Evolutionary conservation across 805 yeast species (phyloP).

Genomic region (Debaryomyces hansenii): DNA sequence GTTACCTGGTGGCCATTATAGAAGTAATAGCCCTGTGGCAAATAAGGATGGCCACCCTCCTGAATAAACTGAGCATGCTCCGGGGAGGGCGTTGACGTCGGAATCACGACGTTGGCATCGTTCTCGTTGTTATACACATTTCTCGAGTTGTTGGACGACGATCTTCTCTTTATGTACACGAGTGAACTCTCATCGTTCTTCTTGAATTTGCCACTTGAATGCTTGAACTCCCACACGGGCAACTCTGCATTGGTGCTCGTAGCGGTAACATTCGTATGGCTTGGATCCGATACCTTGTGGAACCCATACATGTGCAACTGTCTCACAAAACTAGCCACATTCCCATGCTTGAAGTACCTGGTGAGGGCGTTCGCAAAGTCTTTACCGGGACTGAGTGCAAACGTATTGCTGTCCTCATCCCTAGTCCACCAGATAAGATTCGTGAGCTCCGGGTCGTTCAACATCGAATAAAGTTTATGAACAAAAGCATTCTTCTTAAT

Average conservation of each 20-base stretch:
- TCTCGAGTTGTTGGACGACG: constrained; percentile 32
- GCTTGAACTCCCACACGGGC: constrained; percentile 57
- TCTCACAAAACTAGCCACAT: constrained; percentile 88
- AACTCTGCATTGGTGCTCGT: constrained; percentile 14
- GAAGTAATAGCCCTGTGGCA: constrained; percentile 5
- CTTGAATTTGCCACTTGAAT: constrained; percentile 49
- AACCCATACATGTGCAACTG: constrained; percentile 97
- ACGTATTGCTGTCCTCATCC: constrained; percentile 50
- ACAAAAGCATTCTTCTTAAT: constrained; percentile 62
- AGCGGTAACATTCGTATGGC: constrained; percentile 1
- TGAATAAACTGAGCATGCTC: constrained; percentile 4
- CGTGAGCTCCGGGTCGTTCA: constrained; percentile 31
- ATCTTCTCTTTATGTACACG: constrained; percentile 48
- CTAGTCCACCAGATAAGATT: constrained; percentile 46
- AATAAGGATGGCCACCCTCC: constrained; percentile 8
- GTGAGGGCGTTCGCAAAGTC: constrained; percentile 62
- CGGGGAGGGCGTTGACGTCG: constrained; percentile 11
- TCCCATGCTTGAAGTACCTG: constrained; percentile 89
- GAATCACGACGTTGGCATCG: constrained; percentile 2
- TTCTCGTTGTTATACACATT: constrained; percentile 6
- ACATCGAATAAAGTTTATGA: constrained; percentile 42
- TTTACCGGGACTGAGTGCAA: constrained; percentile 63
- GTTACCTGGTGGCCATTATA: neutral
- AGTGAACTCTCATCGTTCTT: constrained; percentile 48
- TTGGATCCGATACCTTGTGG: constrained; percentile 68